Percentiles rank a stretch among this genome's conserved stretches.
Evolutionary conservation across 805 yeast species (phyloP).

Genomic region (Spathaspora girioi): DNA sequence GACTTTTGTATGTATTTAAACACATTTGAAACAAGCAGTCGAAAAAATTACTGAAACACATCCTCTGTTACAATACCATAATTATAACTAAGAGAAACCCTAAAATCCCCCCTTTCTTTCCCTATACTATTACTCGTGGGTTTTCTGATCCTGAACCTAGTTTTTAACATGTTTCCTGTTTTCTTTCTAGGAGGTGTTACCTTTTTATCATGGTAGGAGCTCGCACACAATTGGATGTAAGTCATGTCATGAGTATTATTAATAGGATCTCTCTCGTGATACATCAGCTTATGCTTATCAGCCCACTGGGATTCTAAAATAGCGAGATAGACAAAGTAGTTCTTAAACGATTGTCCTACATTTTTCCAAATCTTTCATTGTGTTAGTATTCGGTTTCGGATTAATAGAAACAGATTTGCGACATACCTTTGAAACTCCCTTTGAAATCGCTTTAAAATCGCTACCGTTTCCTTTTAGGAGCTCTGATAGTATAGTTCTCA

Average conservation of each 20-base stretch:
- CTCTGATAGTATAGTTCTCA: neutral
- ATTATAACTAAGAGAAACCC: conserved; percentile 1
- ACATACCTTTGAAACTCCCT: conserved; percentile 1
- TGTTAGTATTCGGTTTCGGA: neutral
- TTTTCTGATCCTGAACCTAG: neutral
- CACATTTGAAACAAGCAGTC: too few relatives aligned
- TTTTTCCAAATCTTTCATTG: neutral
- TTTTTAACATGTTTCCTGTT: neutral
- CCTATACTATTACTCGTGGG: neutral
- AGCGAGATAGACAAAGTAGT: conserved; percentile 1
- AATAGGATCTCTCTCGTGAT: neutral
- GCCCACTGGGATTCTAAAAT: conserved; percentile 1
- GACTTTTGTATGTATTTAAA: too few relatives aligned
- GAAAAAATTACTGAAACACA: conserved; percentile 1
- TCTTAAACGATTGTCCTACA: neutral
- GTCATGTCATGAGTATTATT: neutral
- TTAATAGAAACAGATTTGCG: neutral
- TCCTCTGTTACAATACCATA: conserved; percentile 3
- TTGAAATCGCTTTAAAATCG: neutral
- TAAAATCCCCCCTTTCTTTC: neutral
- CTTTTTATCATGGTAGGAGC: neutral
- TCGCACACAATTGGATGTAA: neutral
- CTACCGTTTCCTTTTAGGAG: neutral
- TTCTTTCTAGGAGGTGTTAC: neutral
- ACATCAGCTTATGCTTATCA: neutral